Evolutionary conservation across 2,329 filamentous ascomycete genomes (phyloP).

Genomic region (Pyricularia pennisetigena): DNA sequence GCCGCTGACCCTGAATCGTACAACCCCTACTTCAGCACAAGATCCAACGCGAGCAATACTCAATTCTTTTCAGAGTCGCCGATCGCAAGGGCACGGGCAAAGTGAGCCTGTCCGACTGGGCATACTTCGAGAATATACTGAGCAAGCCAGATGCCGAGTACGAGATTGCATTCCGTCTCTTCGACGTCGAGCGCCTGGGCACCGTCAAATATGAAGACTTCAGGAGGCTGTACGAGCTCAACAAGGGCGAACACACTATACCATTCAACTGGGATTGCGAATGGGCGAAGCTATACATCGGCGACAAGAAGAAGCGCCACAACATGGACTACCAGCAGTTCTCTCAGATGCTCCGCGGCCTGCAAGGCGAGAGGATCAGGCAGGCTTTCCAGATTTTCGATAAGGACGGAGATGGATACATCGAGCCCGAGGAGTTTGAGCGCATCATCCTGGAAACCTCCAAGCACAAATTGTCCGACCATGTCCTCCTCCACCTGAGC

Average conservation of each 20-base stretch:
- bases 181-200: constrained; percentile 77
- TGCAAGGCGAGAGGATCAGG: constrained; percentile 91
- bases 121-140: constrained; percentile 86
- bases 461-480: constrained; percentile 93
- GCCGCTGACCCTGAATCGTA: constrained; percentile 1
- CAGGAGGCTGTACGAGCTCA: constrained; percentile 72
- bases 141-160: constrained; percentile 95
- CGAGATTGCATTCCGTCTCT: constrained; percentile 94
- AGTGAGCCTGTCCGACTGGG: constrained; percentile 78
- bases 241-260: constrained; percentile 76
- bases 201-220: constrained; percentile 86
- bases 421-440: constrained; percentile 91
- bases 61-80: constrained; percentile 84
- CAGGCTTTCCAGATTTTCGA: constrained; percentile 93
- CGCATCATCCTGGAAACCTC: constrained; percentile 91
- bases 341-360: constrained; percentile 90
- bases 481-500: constrained; percentile 81
- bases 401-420: constrained; percentile 86
- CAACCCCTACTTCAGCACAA: constrained; percentile 61
- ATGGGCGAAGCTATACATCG: constrained; percentile 92
- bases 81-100: constrained; percentile 67
- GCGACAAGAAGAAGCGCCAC: constrained; percentile 77
- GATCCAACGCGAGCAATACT: constrained; percentile 92
- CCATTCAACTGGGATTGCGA: constrained; percentile 97
- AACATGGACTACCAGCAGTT: constrained; percentile 94